Evolutionary conservation across 2,329 filamentous ascomycete genomes (phyloP), one percentile per base, ranked within the genome.

Genomic region (Ceratocystis diversiconidia): DNA sequence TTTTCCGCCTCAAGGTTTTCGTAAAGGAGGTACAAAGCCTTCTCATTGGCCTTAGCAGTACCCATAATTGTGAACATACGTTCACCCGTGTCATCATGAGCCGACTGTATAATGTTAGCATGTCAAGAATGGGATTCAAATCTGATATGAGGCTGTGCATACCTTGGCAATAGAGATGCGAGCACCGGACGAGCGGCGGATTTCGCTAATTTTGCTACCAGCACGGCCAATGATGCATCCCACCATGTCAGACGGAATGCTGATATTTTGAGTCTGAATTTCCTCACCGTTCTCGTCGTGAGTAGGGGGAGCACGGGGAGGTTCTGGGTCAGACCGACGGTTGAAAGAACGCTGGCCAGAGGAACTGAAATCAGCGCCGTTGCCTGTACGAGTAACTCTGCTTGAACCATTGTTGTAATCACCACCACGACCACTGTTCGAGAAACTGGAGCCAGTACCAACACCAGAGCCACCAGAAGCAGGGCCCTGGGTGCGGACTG

Each of bases 1-100:
- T 99, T 99, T 81, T 99, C 94, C 17, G 92, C 92, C 79, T 99
- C 94, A 63, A 99, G 70, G 77, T 99, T 99, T 82, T 99, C 94
- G 75, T 99, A 99, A 69, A 99, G 81, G 64, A 99, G 85, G 77
- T 96, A 96, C 32, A 99, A 82, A 3, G 94, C 94, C 71, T 91
- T 92, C 78, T 99, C 94, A 72, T 99, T 99, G 69, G 91, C 90
- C 77, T 87, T 88, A 68, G 90, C 87, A 68, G 89, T 95, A 70
- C 94, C 94, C 83, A 95, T 96, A 75, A 99, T 99, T 73, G 94
- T 99, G 79, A 99, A 99, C 94, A 99, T 99, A 72, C 94, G 87
- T 82, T 99, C 94, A 70, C 94, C 94, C 68, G 90, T 95, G 71
- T 97, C 94, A 72, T 99, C 94, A 73, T 99, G 94, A 66, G 94